phyloP scores from a whole-genome alignment of 495 filamentous ascomycete genomes.

The Pyronema omphalodes region DNA sequence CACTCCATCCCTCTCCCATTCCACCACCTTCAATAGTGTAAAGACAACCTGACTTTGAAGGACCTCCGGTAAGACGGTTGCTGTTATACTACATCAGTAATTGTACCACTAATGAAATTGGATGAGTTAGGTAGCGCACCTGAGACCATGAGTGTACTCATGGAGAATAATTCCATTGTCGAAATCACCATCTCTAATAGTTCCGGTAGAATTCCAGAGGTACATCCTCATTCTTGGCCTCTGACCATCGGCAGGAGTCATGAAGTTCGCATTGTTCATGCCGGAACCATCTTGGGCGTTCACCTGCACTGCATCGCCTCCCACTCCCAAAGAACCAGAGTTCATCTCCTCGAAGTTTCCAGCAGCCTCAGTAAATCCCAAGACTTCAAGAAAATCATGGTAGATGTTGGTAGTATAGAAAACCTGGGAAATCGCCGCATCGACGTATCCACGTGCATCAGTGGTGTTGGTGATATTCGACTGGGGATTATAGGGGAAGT shows the following conservation, averaged over 20 bases:
- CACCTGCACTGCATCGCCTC: conserved; percentile 34
- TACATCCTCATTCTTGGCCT: conserved; percentile 35
- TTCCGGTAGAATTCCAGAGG: conserved; percentile 24
- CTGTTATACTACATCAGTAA: conserved; percentile 12
- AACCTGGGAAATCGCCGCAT: conserved; percentile 32
- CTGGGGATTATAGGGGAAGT: conserved; percentile 25
- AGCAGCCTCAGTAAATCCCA: conserved; percentile 36
- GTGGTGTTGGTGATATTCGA: conserved; percentile 11
- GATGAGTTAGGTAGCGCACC: background rate
- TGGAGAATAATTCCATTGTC: conserved; percentile 33
- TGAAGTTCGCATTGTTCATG: conserved; percentile 35
- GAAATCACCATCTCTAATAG: conserved; percentile 22
- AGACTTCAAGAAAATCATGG: conserved; percentile 35
- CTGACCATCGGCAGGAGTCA: conserved; percentile 33
- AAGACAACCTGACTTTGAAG: conserved; percentile 32
- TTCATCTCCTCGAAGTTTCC: conserved; percentile 39
- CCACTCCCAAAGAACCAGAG: conserved; percentile 29
- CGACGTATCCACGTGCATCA: conserved; percentile 25
- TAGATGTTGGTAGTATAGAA: conserved; percentile 38
- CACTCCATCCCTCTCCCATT: conserved; percentile 40
- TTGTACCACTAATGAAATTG: conserved; percentile 6
- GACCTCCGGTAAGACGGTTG: conserved; percentile 39
- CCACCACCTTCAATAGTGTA: conserved; percentile 30
- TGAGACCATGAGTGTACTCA: conserved; percentile 26
- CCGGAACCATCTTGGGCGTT: conserved; percentile 36